phyloP scores from a whole-genome alignment of 2,329 filamentous ascomycete genomes.

The Hymenoscyphus fructigenus region DNA sequence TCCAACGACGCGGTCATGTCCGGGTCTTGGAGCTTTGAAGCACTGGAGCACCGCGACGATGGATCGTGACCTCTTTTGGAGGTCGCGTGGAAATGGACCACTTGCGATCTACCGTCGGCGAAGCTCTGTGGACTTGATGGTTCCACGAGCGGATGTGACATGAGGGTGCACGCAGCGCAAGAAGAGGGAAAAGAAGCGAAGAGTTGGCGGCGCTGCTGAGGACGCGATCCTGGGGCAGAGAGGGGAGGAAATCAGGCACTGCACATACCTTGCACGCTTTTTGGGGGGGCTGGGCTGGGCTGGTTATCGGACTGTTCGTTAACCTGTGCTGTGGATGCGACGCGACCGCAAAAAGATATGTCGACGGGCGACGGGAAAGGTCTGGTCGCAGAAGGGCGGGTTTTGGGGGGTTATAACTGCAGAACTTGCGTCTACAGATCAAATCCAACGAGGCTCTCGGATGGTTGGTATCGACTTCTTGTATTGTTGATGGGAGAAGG shows the following conservation, averaged over 20 bases:
- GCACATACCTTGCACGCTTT: constrained; percentile 26
- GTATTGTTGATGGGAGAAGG: constrained; percentile 19
- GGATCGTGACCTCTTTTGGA: constrained; percentile 29
- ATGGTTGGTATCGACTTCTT: constrained; percentile 15
- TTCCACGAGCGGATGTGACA: constrained; percentile 28
- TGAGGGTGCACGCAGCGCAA: constrained; percentile 11
- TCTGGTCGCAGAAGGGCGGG: background rate
- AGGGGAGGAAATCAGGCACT: constrained; percentile 16
- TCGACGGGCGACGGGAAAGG: constrained; percentile 10
- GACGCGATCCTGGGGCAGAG: constrained; percentile 6
- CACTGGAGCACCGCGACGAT: constrained; percentile 30
- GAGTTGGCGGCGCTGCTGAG: constrained; percentile 6
- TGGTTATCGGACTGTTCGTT: constrained; percentile 14
- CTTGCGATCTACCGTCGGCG: constrained; percentile 20
- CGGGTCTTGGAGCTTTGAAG: constrained; percentile 20
- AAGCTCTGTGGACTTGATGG: constrained; percentile 7
- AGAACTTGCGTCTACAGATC: background rate
- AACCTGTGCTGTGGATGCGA: constrained; percentile 6
- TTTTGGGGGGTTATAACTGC: background rate
- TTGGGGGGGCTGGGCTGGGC: background rate
- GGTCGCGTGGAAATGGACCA: constrained; percentile 31
- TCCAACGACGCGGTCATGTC: constrained; percentile 29
- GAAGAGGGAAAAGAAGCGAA: constrained; percentile 1
- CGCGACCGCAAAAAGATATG: constrained; percentile 14
- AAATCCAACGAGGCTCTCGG: constrained; percentile 11